Percentiles rank a stretch among this genome's conserved stretches.
Evolutionary conservation across 306 rosid species (phyloP).

Genomic region (Gynostemma pentaphyllum): DNA sequence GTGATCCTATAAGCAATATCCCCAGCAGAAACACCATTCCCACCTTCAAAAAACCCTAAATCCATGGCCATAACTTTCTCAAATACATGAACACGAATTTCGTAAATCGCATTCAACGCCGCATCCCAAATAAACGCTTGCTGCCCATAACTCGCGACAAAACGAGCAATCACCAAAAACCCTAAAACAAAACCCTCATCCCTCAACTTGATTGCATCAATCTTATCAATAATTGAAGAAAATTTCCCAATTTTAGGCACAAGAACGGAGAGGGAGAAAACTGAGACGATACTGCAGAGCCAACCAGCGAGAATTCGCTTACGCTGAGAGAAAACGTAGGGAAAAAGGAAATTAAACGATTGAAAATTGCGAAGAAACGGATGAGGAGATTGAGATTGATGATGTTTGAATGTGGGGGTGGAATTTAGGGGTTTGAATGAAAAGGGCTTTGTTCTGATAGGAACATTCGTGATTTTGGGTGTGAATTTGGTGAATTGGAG

Average conservation of each 20-base stretch:
- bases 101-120: constrained; percentile 42
- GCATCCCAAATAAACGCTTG: constrained; percentile 84
- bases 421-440: constrained; percentile 12
- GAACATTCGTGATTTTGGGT: neutral
- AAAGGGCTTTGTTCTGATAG: neutral
- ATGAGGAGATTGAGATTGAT: neutral
- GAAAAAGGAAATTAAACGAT: constrained; percentile 32
- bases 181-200: constrained; percentile 32
- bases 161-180: constrained; percentile 34
- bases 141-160: constrained; percentile 48
- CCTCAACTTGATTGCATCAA: constrained; percentile 12
- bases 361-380: constrained; percentile 21
- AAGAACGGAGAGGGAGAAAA: constrained; percentile 42
- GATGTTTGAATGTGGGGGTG: constrained; percentile 9
- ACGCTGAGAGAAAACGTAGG: constrained; percentile 32
- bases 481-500: neutral
- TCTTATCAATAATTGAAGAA: constrained; percentile 19
- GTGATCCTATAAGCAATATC: constrained; percentile 73
- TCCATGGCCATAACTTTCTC: constrained; percentile 52
- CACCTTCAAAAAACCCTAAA: constrained; percentile 41
- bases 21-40: constrained; percentile 35
- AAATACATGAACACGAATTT: constrained; percentile 44
- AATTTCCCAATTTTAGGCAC: constrained; percentile 32
- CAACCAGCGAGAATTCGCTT: constrained; percentile 48
- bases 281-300: constrained; percentile 69